Evolutionary conservation across 2,329 filamentous ascomycete species (phyloP).

Genomic region (Aspergillus ibericus): DNA sequence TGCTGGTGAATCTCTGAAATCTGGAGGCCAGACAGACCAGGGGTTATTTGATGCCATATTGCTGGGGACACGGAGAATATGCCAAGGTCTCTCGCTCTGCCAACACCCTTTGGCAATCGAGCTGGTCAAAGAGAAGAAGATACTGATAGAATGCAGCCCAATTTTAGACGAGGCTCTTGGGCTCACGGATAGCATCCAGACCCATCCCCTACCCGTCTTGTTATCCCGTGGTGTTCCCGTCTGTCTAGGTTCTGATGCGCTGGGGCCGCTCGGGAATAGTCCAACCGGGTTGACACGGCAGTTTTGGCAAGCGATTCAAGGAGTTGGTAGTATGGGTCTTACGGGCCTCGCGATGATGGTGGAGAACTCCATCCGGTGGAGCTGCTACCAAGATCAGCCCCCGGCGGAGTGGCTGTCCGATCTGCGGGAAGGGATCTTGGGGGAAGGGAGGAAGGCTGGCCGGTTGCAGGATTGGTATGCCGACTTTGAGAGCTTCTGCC

Average conservation of each 20-base stretch:
- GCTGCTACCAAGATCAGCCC: conserved; percentile 78
- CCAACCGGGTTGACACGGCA: conserved; percentile 82
- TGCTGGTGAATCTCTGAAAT: conserved; percentile 82
- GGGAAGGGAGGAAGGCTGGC: conserved; percentile 67
- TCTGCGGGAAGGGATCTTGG: conserved; percentile 72
- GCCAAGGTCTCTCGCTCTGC: conserved; percentile 83
- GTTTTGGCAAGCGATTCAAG: conserved; percentile 91
- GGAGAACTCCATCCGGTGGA: conserved; percentile 90
- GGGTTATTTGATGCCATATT: conserved; percentile 90
- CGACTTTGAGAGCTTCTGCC: conserved; percentile 86
- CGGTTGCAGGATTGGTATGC: conserved; percentile 75
- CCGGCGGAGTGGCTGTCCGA: conserved; percentile 69
- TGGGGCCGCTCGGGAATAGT: conserved; percentile 82
- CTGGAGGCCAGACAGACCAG: conserved; percentile 72
- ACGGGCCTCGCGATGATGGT: conserved; percentile 83
- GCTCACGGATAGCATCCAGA: conserved; percentile 72
- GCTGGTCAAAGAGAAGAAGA: conserved; percentile 83
- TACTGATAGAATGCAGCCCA: conserved; percentile 85
- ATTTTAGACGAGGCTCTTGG: conserved; percentile 87
- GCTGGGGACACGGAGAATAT: conserved; percentile 83
- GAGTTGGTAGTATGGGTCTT: conserved; percentile 86
- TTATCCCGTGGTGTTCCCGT: conserved; percentile 82
- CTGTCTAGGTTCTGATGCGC: conserved; percentile 86
- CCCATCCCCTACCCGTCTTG: conserved; percentile 79
- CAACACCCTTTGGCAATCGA: conserved; percentile 89